phyloP scores from a whole-genome alignment of 805 yeast genomes.

The Saccharomycopsis sp. region DNA sequence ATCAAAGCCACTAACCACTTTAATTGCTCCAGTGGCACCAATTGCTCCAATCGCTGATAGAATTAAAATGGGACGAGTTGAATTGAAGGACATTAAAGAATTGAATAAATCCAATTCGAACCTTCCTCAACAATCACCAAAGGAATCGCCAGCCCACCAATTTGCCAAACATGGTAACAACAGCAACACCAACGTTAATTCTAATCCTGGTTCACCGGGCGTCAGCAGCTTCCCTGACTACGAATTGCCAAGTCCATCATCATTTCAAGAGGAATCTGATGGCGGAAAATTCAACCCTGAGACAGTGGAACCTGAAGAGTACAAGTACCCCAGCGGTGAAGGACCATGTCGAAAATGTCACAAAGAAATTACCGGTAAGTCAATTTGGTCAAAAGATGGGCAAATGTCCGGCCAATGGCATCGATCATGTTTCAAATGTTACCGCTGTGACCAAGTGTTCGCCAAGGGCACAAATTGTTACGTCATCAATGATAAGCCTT shows the following conservation, averaged over 20 bases:
- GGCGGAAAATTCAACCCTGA: conserved; percentile 3
- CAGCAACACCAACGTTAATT: too few relatives aligned
- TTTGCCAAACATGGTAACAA: background rate
- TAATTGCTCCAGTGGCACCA: background rate
- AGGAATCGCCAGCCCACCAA: background rate
- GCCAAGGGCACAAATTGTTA: conserved; percentile 61
- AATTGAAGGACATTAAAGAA: conserved; percentile 17
- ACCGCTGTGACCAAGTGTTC: conserved; percentile 50
- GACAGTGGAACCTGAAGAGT: conserved; percentile 5
- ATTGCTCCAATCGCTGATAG: conserved; percentile 14
- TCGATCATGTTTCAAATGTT: conserved; percentile 74
- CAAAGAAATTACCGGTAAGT: conserved; percentile 46
- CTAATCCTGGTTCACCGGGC: background rate
- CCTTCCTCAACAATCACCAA: background rate
- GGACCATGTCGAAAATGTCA: conserved; percentile 81
- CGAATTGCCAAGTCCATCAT: conserved; percentile 15
- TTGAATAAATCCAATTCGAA: conserved; percentile 7
- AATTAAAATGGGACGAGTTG: conserved; percentile 19
- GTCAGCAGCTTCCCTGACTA: conserved; percentile 5
- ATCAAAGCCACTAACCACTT: background rate
- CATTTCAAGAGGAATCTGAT: conserved; percentile 1
- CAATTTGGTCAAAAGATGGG: conserved; percentile 65
- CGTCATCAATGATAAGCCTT: conserved; percentile 72
- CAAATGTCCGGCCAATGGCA: conserved; percentile 94
- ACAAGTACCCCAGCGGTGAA: conserved; percentile 46